A percentile compares a stretch with the other conserved stretches of the same genome.
These are phyloP conservation scores for Exidia glandulosa DNA, from an alignment of 768 basidiomycete genomes.

Conservation along the genomic window DNA sequence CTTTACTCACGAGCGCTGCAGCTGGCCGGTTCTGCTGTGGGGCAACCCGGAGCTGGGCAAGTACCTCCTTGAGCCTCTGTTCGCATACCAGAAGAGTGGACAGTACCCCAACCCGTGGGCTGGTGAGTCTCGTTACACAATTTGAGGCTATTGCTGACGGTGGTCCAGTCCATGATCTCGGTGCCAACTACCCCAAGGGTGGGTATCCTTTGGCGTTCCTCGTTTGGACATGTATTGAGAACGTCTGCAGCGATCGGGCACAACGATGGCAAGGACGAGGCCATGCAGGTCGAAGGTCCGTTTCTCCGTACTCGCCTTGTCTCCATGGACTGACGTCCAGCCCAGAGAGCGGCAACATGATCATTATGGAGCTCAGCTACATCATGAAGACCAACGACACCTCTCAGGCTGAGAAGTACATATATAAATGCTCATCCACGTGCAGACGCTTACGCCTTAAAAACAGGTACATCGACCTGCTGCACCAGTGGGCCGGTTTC, in stretches of 20 bases:
- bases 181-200: slow-evolving; percentile 2
- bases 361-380: slow-evolving; percentile 59
- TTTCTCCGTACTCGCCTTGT: background rate
- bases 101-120: slow-evolving; percentile 7
- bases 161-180: slow-evolving; percentile 10
- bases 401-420: slow-evolving; percentile 38
- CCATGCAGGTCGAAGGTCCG: slow-evolving; percentile 6
- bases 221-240: background rate
- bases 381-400: slow-evolving; percentile 41
- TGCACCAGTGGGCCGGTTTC: slow-evolving; percentile 57
- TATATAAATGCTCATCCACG: slow-evolving; percentile 11
- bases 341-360: slow-evolving; percentile 56
- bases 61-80: slow-evolving; percentile 6
- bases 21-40: slow-evolving; percentile 14
- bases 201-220: background rate
- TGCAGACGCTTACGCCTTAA: slow-evolving; percentile 5
- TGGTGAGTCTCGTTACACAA: slow-evolving; percentile 49
- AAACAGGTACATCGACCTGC: slow-evolving; percentile 30
- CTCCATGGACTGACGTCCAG: background rate
- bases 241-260: slow-evolving; percentile 13
- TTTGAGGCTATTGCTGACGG: too few relatives aligned
- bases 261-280: slow-evolving; percentile 9
- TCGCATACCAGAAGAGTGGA: slow-evolving; percentile 8
- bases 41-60: slow-evolving; percentile 6
- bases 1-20: slow-evolving; percentile 10